Evolutionary conservation across 73 alveolate genomes (phyloP), one percentile per base, ranked within the genome.

Genomic region (Breviolum minutum): DNA sequence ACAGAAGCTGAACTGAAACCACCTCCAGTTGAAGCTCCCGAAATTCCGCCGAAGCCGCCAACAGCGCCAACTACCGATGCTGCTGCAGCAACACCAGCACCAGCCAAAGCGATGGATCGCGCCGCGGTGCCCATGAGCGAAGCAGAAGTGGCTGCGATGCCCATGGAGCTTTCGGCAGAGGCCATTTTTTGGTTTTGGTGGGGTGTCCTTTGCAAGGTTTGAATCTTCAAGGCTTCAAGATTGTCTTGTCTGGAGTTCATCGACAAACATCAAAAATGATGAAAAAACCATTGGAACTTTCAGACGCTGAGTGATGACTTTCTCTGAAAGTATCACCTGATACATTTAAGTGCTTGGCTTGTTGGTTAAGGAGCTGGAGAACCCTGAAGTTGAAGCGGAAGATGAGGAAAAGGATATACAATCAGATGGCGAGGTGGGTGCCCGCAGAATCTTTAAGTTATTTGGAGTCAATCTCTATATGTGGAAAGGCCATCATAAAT

Each of bases 91-190:
- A n/a, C 86, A 12, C 40, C 74, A 71, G 32, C n/a, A 5, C 82
- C 82, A 22, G 40, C 48, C n/a, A n/a, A n/a, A 71, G 82, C 82
- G 10, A 8, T 6, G 32, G 2, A n/a, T n/a, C n/a, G 88, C 54
- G 88, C 92, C 0, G 92, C 70, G 73, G 73, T 83, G 92, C 92
- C 92, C 22, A 60, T 54, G 92, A 61, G 74, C 92, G 92, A 81
- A 17, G 90, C 90, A 48, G 90, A 83, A 83, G 76, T 26, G 10
- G 0, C 73, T 60, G 73, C 76, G 8, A n/a, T n/a, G 92, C 74
- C 14, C 22, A 83, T 26, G 92, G 74, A 11, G 8, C 17, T 22
- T 68, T 68, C n/a, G 8, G 16, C n/a, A 61, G 92, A 54, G 92
- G 92, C 92, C 60, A 22, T 14, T 2, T 68, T 66, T 11, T 66